These are phyloP conservation scores for Colletotrichum sp. DNA, from an alignment of 2,329 filamentous ascomycete genomes.

Conservation along the genomic window DNA sequence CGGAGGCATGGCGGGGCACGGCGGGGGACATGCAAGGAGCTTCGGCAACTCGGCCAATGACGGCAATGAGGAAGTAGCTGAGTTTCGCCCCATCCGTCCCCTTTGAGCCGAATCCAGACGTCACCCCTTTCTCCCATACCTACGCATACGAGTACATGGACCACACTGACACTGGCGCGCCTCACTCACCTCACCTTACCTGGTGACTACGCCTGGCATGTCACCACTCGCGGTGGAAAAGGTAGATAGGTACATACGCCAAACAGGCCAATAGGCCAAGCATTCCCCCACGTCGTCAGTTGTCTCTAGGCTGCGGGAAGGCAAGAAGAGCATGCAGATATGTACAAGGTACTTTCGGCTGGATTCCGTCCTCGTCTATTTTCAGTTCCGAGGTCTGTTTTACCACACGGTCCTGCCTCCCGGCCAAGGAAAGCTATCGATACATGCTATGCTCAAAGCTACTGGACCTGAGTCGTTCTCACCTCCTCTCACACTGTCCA, in stretches of 20 bases:
- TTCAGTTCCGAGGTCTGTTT: conserved; percentile 15
- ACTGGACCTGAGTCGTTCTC: neutral
- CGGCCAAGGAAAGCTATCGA: neutral
- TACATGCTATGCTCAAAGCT: neutral
- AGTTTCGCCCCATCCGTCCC: conserved; percentile 26
- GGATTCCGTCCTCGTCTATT: neutral
- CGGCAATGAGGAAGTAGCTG: conserved; percentile 30
- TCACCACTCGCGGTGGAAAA: neutral
- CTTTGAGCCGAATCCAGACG: conserved; percentile 40
- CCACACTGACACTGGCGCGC: neutral
- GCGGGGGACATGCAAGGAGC: conserved; percentile 21
- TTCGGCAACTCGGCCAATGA: conserved; percentile 55
- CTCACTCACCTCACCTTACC: neutral
- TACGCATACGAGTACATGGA: neutral
- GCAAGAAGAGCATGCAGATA: neutral
- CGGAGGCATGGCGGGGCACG: conserved; percentile 13
- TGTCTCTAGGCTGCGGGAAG: neutral
- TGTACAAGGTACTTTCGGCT: conserved; percentile 7
- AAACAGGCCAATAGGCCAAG: neutral
- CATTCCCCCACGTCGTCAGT: neutral
- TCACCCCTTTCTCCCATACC: conserved; percentile 7
- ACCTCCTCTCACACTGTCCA: conserved; percentile 11
- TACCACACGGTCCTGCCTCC: conserved; percentile 6
- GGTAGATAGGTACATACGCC: neutral
- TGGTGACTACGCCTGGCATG: neutral